Evolutionary conservation across 2,329 filamentous ascomycete genomes (phyloP).

Genomic region (Eutypa lata): DNA sequence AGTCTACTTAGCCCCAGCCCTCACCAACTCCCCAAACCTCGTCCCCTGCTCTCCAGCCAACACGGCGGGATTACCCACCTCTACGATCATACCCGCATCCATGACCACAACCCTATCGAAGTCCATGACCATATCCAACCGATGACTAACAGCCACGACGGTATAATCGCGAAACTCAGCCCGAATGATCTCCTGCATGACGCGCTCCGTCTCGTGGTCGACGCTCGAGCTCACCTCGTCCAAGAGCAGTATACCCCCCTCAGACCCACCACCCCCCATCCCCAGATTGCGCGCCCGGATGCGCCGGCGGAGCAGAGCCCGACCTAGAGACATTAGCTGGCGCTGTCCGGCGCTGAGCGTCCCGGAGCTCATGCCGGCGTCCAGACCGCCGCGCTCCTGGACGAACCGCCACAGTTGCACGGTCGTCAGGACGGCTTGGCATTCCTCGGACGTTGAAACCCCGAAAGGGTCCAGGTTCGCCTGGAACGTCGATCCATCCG

Average conservation of each 20-base stretch:
- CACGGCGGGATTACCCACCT: slow-evolving; percentile 28
- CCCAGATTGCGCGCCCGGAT: slow-evolving; percentile 19
- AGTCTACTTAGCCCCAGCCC: slow-evolving; percentile 4
- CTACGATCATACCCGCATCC: slow-evolving; percentile 42
- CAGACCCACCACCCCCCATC: slow-evolving; percentile 12
- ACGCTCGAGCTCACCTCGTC: slow-evolving; percentile 31
- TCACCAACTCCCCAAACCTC: slow-evolving; percentile 17
- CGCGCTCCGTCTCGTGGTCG: slow-evolving; percentile 24
- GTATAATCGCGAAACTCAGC: slow-evolving; percentile 39
- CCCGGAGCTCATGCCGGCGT: slow-evolving; percentile 34
- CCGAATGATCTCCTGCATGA: slow-evolving; percentile 22
- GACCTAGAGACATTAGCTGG: slow-evolving; percentile 24
- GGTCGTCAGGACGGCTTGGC: slow-evolving; percentile 16
- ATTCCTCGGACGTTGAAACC: slow-evolving; percentile 15
- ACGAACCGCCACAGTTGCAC: slow-evolving; percentile 22
- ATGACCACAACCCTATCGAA: slow-evolving; percentile 48
- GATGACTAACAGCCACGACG: slow-evolving; percentile 35
- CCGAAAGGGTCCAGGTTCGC: slow-evolving; percentile 31
- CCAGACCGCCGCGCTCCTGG: slow-evolving; percentile 21
- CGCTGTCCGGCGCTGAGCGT: slow-evolving; percentile 49
- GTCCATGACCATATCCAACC: slow-evolving; percentile 39
- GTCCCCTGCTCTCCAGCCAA: slow-evolving; percentile 13
- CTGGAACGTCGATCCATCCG: slow-evolving; percentile 30
- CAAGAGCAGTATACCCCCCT: slow-evolving; percentile 26
- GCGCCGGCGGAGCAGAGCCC: slow-evolving; percentile 24